Base-by-base conservation (phyloP, 1,284 basidiomycete genomes). In the Cryptococcus sp. region DNA sequence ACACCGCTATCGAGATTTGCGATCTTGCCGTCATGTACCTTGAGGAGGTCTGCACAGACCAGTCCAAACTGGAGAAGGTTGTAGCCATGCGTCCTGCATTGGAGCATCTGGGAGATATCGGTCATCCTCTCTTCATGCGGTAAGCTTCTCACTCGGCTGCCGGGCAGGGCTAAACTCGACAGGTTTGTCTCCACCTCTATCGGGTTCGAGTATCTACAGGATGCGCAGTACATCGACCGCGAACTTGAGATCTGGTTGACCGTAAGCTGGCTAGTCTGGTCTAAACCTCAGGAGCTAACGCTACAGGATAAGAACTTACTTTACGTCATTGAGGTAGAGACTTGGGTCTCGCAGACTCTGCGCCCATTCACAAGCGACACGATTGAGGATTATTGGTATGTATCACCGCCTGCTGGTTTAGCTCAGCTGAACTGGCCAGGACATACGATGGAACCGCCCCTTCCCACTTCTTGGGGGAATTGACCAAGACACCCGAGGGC, bases 211-310 rank as follows among this genome's bases (percentile, higher is more conserved):
- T 98, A 94, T 71, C 80, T 99, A 3, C 87, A 88, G 65, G 86
- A 91, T 57, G 86, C 89, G 21, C 87, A 88, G 18, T 98, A 96
- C 66, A 93, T 98, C 53, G 87, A 92, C 62, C 81, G 87, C 45
- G 91, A 98, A 75, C 88, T 98, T 81, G 91, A 98, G 59, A 82
- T 85, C 54, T 99, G 96, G 96, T 88, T 94, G 66, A 82, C 89
- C 70, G 91, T 91, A 62, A 66, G 85, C 28, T 69, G 21, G 24
- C 18, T 37, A 19, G 3, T n/a, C 19, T 22, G 37, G 46, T 25
- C 49, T 34, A 11, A 13, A 19, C 13, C n/a, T 28, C n/a, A n/a
- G 11, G 28, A 39, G 36, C 36, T 39, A 14, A 39, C 36, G 16
- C 11, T 16, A 14, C 34, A 72, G 72, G 71, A 73, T 45, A 66